A percentile compares a stretch with the other conserved stretches of the same genome.
These are phyloP conservation scores for Fusarium sp. DNA, from an alignment of 2,329 filamentous ascomycete species.

Conservation along the genomic window DNA sequence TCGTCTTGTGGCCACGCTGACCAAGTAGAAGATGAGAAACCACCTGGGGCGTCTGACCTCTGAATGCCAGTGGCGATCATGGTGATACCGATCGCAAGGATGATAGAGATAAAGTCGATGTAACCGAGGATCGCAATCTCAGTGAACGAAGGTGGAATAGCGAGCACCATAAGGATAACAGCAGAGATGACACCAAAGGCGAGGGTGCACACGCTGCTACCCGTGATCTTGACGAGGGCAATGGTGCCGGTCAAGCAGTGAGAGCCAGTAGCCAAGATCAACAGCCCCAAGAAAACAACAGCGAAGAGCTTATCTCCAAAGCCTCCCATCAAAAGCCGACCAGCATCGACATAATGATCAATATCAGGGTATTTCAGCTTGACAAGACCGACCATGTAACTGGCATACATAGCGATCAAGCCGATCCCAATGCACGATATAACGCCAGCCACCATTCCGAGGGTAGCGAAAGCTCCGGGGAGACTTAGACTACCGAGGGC, in stretches of 20 bases:
- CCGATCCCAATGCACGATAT: constrained; percentile 54
- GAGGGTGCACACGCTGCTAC: constrained; percentile 60
- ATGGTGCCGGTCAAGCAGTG: constrained; percentile 77
- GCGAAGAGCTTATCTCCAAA: constrained; percentile 66
- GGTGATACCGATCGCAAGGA: constrained; percentile 69
- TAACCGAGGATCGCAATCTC: constrained; percentile 61
- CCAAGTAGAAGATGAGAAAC: constrained; percentile 48
- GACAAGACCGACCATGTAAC: constrained; percentile 56
- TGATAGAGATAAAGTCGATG: constrained; percentile 68
- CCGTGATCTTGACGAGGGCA: constrained; percentile 70
- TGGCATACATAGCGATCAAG: constrained; percentile 57
- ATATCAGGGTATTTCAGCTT: constrained; percentile 64
- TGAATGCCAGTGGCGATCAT: constrained; percentile 71
- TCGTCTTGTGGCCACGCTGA: constrained; percentile 56
- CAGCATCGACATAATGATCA: constrained; percentile 73
- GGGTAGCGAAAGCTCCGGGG: constrained; percentile 59
- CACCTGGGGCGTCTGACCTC: constrained; percentile 44
- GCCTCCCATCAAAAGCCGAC: constrained; percentile 66
- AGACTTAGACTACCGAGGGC: constrained; percentile 62
- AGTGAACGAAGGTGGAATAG: constrained; percentile 58
- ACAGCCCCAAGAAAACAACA: constrained; percentile 67
- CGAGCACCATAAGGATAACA: constrained; percentile 55
- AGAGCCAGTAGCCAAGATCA: constrained; percentile 75
- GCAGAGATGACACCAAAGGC: constrained; percentile 57
- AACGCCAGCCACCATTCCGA: constrained; percentile 62